Evolutionary conservation across 2,329 filamentous ascomycete species (phyloP).

Genomic region (Thermothelomyces thermophilus): DNA sequence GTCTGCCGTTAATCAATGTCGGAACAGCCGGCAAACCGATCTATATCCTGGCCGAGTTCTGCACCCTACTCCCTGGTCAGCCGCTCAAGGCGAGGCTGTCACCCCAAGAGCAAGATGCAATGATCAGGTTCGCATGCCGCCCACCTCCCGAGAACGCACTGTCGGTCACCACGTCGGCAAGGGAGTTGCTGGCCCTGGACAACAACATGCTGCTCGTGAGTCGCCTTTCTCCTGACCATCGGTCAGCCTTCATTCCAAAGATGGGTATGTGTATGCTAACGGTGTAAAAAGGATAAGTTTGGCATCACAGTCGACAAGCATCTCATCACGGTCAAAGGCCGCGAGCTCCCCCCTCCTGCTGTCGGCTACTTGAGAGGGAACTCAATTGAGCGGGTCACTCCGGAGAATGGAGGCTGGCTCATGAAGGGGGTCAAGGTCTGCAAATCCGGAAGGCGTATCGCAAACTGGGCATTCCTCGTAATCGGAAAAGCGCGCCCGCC

Average conservation of each 20-base stretch:
- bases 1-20: slow-evolving; percentile 59
- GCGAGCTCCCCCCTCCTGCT: slow-evolving; percentile 56
- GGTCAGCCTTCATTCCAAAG: not conserved
- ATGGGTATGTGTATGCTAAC: not conserved
- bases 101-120: slow-evolving; percentile 54
- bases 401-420: slow-evolving; percentile 62
- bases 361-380: slow-evolving; percentile 47
- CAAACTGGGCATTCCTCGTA: slow-evolving; percentile 45
- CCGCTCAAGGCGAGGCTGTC: slow-evolving; percentile 52
- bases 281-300: slow-evolving; percentile 38
- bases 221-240: not conserved
- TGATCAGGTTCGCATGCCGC: slow-evolving; percentile 69
- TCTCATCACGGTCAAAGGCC: slow-evolving; percentile 66
- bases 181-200: slow-evolving; percentile 52
- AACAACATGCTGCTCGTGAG: slow-evolving; percentile 40
- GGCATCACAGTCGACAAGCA: slow-evolving; percentile 54
- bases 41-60: slow-evolving; percentile 62
- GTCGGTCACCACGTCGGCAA: slow-evolving; percentile 55
- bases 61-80: slow-evolving; percentile 59
- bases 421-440: slow-evolving; percentile 53
- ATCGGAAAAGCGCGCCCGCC: slow-evolving; percentile 23
- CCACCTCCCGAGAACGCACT: slow-evolving; percentile 58
- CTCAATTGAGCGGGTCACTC: slow-evolving; percentile 23
- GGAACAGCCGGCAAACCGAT: slow-evolving; percentile 50
- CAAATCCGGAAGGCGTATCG: slow-evolving; percentile 40